Conservation (phyloP, 805 yeast species). For the Metschnikowia koreensis region DNA sequence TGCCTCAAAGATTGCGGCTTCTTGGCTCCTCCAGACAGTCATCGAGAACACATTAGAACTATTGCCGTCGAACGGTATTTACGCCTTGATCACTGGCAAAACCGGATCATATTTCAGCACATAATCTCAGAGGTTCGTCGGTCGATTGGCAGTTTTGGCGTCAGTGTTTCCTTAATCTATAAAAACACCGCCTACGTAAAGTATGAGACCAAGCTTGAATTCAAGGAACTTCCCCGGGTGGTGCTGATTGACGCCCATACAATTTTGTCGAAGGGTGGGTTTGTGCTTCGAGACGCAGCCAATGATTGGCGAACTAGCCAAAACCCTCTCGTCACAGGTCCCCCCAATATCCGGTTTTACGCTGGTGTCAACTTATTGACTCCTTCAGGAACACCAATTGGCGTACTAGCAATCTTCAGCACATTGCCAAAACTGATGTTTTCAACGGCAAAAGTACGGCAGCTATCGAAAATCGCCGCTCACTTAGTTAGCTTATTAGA, state of each 20-base stretch:
- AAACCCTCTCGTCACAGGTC: slow-evolving; percentile 63
- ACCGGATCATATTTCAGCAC: slow-evolving; percentile 36
- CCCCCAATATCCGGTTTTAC: slow-evolving; percentile 60
- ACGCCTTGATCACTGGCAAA: slow-evolving; percentile 50
- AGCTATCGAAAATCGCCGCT: slow-evolving; percentile 37
- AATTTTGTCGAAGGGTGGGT: slow-evolving; percentile 53
- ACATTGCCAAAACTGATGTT: slow-evolving; percentile 38
- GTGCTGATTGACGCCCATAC: slow-evolving; percentile 70
- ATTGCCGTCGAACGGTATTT: slow-evolving; percentile 42
- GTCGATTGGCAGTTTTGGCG: slow-evolving; percentile 48
- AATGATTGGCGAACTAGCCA: slow-evolving; percentile 66
- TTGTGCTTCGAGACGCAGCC: slow-evolving; percentile 57
- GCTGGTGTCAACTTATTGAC: slow-evolving; percentile 58
- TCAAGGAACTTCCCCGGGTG: slow-evolving; percentile 51
- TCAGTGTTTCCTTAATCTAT: slow-evolving; percentile 58
- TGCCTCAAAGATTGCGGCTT: slow-evolving; percentile 46
- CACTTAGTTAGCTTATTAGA: slow-evolving; percentile 45
- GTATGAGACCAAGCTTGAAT: slow-evolving; percentile 46
- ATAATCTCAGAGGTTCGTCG: slow-evolving; percentile 38
- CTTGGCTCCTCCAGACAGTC: slow-evolving; percentile 60
- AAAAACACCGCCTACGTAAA: slow-evolving; percentile 48
- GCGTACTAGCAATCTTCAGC: slow-evolving; percentile 61
- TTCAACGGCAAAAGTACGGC: slow-evolving; percentile 31
- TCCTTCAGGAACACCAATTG: slow-evolving; percentile 46
- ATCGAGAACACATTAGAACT: slow-evolving; percentile 47